phyloP scores from a whole-genome alignment of 805 yeast genomes.

The Millerozyma acaciae region DNA sequence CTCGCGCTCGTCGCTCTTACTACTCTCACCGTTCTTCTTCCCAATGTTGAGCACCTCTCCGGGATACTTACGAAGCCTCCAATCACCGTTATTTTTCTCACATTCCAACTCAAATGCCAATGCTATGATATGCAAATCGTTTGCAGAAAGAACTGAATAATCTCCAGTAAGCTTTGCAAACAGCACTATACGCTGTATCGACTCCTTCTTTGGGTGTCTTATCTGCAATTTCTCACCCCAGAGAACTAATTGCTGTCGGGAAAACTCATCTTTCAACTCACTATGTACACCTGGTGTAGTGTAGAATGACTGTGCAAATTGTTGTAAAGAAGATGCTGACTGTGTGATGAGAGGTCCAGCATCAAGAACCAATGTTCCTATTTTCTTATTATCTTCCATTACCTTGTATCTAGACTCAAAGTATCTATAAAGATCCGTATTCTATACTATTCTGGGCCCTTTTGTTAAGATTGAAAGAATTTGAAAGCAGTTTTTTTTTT shows the following conservation, averaged over 20 bases:
- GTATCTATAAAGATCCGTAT: no score
- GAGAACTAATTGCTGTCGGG: conserved; percentile 69
- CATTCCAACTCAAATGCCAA: conserved; percentile 82
- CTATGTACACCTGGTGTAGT: conserved; percentile 90
- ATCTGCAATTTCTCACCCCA: conserved; percentile 73
- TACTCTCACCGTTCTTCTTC: conserved; percentile 11
- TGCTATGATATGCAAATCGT: conserved; percentile 92
- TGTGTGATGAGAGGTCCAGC: conserved; percentile 94
- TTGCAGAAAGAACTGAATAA: conserved; percentile 76
- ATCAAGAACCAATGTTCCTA: conserved; percentile 71
- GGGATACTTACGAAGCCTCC: conserved; percentile 68
- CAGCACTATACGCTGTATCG: conserved; percentile 60
- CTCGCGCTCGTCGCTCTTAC: conserved; percentile 12
- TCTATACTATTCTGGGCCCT: no score
- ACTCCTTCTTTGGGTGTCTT: conserved; percentile 71
- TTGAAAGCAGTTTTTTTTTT: no score
- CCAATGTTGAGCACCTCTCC: conserved; percentile 49
- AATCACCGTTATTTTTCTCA: conserved; percentile 64
- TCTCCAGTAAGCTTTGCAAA: conserved; percentile 93
- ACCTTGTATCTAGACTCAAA: no score
- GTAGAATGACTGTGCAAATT: conserved; percentile 65
- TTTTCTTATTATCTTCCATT: conserved; percentile 19
- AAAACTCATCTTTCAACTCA: conserved; percentile 83
- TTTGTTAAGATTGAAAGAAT: no score
- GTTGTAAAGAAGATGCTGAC: conserved; percentile 67